Base-by-base conservation (phyloP, 495 filamentous ascomycete species). In the Cudoniella acicularis region DNA sequence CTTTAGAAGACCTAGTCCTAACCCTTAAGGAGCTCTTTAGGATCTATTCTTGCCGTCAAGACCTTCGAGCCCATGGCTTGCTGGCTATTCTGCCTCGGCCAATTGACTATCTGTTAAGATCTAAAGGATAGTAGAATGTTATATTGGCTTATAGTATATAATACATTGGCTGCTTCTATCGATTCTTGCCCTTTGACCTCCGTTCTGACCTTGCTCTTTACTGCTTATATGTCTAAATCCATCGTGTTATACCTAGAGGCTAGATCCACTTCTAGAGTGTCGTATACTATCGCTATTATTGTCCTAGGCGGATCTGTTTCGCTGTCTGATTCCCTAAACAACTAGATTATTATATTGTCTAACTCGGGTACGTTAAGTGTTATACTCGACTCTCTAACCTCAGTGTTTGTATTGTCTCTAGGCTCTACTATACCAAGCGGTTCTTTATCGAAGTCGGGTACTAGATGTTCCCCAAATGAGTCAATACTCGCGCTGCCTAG, bases 1-100 rank as follows among this genome's bases (percentile, higher is more conserved):
- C 17, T 50, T 27, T 49, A 24, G 52, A 59, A 58, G 2, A 59
- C 48, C 56, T 27, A 59, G 18, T 59, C 18, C 56, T 20, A 59
- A 1, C 22, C 21, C 25, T 45, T 13, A 27, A 59, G 48, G 17
- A 59, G 18, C 18, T 52, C 23, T 26, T 47, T 46, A 30, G 48
- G 48, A 59, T 47, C 40, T 10, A 59, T 45, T n/a, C n/a, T n/a
- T n/a, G n/a, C n/a, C n/a, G n/a, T n/a, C n/a, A n/a, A n/a, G n/a
- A n/a, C n/a, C n/a, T n/a, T n/a, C n/a, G n/a, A n/a, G n/a, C n/a
- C n/a, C n/a, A n/a, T n/a, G n/a, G n/a, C n/a, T n/a, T n/a, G n/a
- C n/a, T n/a, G n/a, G n/a, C n/a, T n/a, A n/a, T n/a, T n/a, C n/a
- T n/a, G n/a, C 18, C 18, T 24, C 20, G 45, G 26, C 13, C 27